These are phyloP conservation scores for Bertia moriformis DNA, from an alignment of 2,329 filamentous ascomycete genomes.

Conservation along the genomic window DNA sequence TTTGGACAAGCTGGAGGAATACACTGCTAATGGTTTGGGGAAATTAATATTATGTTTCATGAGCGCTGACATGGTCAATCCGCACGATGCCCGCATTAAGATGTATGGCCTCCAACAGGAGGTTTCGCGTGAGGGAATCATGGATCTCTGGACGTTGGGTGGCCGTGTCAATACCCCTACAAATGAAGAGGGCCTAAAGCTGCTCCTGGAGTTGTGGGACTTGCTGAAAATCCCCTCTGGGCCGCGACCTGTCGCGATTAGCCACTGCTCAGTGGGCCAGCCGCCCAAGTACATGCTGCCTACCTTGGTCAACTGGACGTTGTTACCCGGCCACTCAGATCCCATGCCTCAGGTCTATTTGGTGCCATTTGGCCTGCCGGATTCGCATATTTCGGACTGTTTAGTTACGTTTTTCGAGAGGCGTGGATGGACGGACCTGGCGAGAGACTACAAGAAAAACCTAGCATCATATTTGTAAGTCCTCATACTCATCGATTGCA, in stretches of 20 bases:
- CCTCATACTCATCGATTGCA: too few relatives aligned
- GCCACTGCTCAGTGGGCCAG: background rate
- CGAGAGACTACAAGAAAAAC: background rate
- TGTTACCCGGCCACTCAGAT: background rate
- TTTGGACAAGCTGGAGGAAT: background rate
- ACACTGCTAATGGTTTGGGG: background rate
- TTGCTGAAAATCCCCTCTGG: background rate
- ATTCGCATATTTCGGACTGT: background rate
- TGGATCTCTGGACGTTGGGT: background rate
- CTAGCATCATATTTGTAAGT: background rate
- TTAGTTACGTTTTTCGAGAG: background rate
- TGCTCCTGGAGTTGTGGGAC: background rate
- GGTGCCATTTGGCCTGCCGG: background rate
- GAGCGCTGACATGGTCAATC: background rate
- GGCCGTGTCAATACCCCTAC: background rate
- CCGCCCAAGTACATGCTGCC: background rate
- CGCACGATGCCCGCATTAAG: background rate
- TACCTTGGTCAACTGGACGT: background rate
- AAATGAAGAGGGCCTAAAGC: background rate
- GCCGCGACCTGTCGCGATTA: background rate
- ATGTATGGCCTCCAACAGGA: background rate
- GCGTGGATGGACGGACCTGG: background rate
- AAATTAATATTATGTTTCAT: too few relatives aligned
- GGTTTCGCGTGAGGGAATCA: background rate
- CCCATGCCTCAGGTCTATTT: background rate